These are phyloP conservation scores for Davidsoniella eucalypti DNA, from an alignment of 2,329 filamentous ascomycete species.

Conservation along the genomic window DNA sequence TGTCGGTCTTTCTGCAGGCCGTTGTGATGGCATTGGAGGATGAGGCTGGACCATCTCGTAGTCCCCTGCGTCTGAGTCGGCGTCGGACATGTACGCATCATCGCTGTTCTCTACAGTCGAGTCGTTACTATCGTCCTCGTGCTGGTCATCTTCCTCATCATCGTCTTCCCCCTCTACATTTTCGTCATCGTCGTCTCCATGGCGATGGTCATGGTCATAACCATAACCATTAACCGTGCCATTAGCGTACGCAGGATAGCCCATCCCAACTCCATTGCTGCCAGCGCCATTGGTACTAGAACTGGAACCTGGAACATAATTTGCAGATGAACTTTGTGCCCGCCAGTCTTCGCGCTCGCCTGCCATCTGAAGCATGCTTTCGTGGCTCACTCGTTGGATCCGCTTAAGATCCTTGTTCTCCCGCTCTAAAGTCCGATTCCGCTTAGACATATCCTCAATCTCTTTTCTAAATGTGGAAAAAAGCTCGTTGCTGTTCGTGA, in stretches of 20 bases:
- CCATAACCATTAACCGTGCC: background rate
- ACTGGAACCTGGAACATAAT: constrained; percentile 6
- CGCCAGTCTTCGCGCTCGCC: constrained; percentile 77
- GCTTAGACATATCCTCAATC: constrained; percentile 99
- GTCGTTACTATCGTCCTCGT: constrained; percentile 4
- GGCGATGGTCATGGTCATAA: background rate
- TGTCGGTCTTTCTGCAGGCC: constrained; percentile 3
- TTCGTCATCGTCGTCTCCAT: background rate
- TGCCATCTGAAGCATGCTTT: constrained; percentile 94
- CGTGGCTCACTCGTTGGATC: constrained; percentile 84
- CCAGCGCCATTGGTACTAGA: background rate
- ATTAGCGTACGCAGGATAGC: background rate
- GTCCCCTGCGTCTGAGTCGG: constrained; percentile 5
- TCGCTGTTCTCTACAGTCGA: constrained; percentile 6
- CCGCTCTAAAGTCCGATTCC: constrained; percentile 91
- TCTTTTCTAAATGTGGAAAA: constrained; percentile 96
- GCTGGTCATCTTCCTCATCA: background rate
- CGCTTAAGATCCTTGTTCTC: constrained; percentile 83
- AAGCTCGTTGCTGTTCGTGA: constrained; percentile 95
- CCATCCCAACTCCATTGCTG: constrained; percentile 2
- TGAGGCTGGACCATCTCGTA: background rate
- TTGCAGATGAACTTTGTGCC: constrained; percentile 29
- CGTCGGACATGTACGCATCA: constrained; percentile 5
- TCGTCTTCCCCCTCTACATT: background rate
- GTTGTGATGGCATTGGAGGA: background rate